Evolutionary conservation across 208 protist genomes (phyloP), one percentile per base, ranked within the genome.

Genomic region (Wallacemonas collosoma): DNA sequence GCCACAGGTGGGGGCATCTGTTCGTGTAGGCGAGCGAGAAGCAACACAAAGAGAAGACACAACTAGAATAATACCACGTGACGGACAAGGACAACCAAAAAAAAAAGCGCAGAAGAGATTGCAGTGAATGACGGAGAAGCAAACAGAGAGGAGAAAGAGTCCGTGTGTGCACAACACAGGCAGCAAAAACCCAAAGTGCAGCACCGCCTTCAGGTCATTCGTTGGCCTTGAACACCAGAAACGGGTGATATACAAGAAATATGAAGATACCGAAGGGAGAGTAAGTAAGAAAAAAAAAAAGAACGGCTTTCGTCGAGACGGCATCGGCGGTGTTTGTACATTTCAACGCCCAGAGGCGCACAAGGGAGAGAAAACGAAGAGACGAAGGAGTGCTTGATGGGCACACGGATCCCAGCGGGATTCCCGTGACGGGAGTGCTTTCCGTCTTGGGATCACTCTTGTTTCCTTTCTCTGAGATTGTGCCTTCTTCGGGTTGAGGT

Each of bases 361-460:
- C 14, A 66, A 2, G 7, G 44, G 56, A 68, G 26, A 72, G 47
- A 55, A 55, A 62, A 64, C 2, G 15, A 56, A 72, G 14, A 72
- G n/a, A 43, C 35, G 54, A n/a, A 54, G 41, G 26, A 56, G 15
- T 56, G 45, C 6, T 6, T 50, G 45, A 50, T 14, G 12, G 45
- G 26, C 26, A 0, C 26, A 26, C 26, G 26, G 26, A 26, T 26
- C 26, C 26, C 26, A 26, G 26, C 26, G 26, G 26, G 26, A 26
- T 50, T 50, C 8, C 45, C 45, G 45, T 12, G 6, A 14, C 45
- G 6, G 8, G 45, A 50, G 12, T 50, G 45, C 12, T 6, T 50
- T 50, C 12, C 45, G 45, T 50, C 45, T 50, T 50, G 45, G 26
- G 26, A 26, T 26, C 26, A 26, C 26, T 26, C 26, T 26, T 26